Evolutionary conservation across 495 filamentous ascomycete genomes (phyloP), one percentile per base, ranked within the genome.

Genomic region (Monascus purpureus): DNA sequence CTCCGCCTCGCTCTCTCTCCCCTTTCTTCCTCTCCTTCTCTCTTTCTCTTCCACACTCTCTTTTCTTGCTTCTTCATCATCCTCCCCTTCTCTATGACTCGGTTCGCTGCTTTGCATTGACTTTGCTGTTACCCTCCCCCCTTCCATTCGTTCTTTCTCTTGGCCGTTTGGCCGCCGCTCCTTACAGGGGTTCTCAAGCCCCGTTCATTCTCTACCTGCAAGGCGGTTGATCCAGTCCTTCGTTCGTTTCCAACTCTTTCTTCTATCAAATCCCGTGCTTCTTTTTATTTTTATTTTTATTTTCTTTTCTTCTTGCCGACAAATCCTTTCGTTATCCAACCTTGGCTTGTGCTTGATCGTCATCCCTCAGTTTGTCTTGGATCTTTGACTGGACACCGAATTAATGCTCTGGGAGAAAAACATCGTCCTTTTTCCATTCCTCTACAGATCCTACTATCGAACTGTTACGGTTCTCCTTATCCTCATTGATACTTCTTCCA

Each of bases 181-280:
- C 29, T 50, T 55, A 49, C 20, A 29, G 31, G 47, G 42, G 46
- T 36, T 32, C 25, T 17, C 30, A n/a, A 25, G 19, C 38, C 47
- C 46, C 33, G 37, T 50, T 49, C 58, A 53, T 40, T 62, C 58
- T 17, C 54, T 60, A 23, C 26, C 19, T 14, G 25, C 31, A 24
- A 29, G n/a, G n/a, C n/a, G n/a, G n/a, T n/a, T 18, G 23, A 17
- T 39, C 29, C 24, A 34, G 31, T 31, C 28, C 17, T 12, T 41
- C 29, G 13, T 33, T 26, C 17, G 13, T 32, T 22, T 32, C 13
- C 17, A 8, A 25, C n/a, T n/a, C n/a, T n/a, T n/a, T n/a, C n/a
- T n/a, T n/a, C n/a, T n/a, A n/a, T n/a, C n/a, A n/a, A n/a, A n/a
- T n/a, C n/a, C n/a, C n/a, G n/a, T n/a, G n/a, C n/a, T n/a, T n/a